These are phyloP conservation scores for Crotalaria pallida DNA, from an alignment of 306 rosid genomes.

Conservation along the genomic window DNA sequence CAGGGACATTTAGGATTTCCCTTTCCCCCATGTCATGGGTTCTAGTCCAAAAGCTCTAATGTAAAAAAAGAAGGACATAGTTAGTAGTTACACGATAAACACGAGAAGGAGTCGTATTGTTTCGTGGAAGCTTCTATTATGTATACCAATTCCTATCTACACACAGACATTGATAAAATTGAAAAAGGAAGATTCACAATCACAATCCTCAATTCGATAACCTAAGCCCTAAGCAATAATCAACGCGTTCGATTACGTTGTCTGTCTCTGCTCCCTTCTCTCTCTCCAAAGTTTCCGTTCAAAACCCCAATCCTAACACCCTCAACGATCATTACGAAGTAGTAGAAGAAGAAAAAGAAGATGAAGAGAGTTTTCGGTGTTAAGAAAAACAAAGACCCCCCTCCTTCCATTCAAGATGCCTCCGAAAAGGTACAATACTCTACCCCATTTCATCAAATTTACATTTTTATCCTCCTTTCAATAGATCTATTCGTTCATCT, in stretches of 20 bases:
- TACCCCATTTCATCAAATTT: neutral
- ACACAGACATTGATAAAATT: no score
- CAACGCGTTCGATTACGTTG: neutral
- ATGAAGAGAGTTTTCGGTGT: slow-evolving; percentile 88
- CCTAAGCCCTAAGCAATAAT: no score
- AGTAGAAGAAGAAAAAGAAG: no score
- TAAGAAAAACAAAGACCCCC: slow-evolving; percentile 86
- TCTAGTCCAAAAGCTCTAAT: no score
- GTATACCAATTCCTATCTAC: no score
- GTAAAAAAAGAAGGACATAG: no score
- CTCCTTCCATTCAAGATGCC: slow-evolving; percentile 83
- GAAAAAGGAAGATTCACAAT: neutral
- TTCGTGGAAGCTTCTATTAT: no score
- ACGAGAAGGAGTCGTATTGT: no score
- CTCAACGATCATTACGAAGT: neutral
- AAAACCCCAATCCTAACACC: no score
- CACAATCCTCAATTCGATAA: neutral
- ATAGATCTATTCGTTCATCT: slow-evolving; percentile 3
- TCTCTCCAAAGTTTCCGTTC: neutral
- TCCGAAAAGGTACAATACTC: slow-evolving; percentile 25
- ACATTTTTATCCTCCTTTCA: neutral
- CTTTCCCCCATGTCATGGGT: no score
- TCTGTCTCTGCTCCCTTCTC: neutral
- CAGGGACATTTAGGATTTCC: no score
- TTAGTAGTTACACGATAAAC: no score